phyloP scores from a whole-genome alignment of 257 asterid species.

The Pogostemon cablin region DNA sequence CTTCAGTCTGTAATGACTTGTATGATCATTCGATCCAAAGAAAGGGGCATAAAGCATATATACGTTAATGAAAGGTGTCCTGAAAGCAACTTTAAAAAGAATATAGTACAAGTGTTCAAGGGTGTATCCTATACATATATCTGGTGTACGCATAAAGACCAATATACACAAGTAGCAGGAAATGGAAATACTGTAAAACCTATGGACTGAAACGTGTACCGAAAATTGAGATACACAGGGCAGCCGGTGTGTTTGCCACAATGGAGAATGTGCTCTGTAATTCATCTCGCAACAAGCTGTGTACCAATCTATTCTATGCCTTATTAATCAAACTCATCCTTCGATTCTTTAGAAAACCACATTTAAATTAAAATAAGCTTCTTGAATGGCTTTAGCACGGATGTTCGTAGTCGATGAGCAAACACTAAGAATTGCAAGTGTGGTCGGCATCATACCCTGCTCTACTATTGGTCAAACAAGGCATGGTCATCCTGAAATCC shows the following conservation, averaged over 20 bases:
- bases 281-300: constrained; percentile 43
- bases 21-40: neutral
- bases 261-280: constrained; percentile 76
- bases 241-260: constrained; percentile 77
- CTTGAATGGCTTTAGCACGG: constrained; percentile 1
- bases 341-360: constrained; percentile 71
- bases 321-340: neutral
- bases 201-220: too few species aligned
- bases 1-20: neutral
- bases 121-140: constrained; percentile 7
- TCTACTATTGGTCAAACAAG: too few species aligned
- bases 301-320: too few species aligned
- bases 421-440: too few species aligned
- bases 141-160: neutral
- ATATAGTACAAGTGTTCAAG: neutral
- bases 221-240: constrained; percentile 37
- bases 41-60: too few species aligned
- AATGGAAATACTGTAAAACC: neutral
- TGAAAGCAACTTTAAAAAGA: constrained; percentile 1
- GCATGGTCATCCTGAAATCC: too few species aligned
- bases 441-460: too few species aligned
- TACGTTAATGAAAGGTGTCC: too few species aligned
- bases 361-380: constrained; percentile 69
- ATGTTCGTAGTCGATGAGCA: too few species aligned
- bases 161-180: constrained; percentile 10